Conservation (phyloP, 2,329 filamentous ascomycete genomes). For the Aureobasidium namibiae region DNA sequence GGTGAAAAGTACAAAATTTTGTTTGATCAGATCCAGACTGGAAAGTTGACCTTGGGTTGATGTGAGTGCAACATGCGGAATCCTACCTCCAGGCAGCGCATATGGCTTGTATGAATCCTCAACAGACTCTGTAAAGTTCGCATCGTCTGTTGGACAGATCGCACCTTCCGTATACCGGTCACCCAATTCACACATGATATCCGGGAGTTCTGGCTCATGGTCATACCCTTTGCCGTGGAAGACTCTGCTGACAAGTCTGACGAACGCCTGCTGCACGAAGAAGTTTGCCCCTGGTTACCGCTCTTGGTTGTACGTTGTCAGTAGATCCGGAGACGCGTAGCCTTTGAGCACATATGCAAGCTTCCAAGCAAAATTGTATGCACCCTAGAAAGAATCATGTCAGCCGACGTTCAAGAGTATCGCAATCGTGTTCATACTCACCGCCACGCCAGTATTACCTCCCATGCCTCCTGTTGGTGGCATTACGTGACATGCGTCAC, state of each 20-base stretch:
- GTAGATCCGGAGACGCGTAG: background rate
- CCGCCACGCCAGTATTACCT: background rate
- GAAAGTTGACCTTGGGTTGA: background rate
- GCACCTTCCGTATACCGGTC: background rate
- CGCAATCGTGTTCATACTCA: background rate
- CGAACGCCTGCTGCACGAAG: background rate
- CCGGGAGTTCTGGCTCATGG: background rate
- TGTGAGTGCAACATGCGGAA: background rate
- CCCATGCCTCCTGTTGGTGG: background rate
- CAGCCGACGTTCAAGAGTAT: too few relatives aligned
- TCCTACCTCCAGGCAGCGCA: background rate
- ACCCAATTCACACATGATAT: background rate
- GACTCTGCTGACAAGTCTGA: background rate
- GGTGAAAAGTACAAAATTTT: background rate
- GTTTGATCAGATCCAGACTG: background rate
- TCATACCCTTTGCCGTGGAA: background rate
- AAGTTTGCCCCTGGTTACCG: background rate
- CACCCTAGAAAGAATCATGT: conserved; percentile 22
- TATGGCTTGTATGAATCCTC: background rate
- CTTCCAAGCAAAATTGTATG: conserved; percentile 33
- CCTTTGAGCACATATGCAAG: conserved; percentile 26
- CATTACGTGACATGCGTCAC: background rate
- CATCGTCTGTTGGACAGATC: background rate
- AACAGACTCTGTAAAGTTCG: background rate
- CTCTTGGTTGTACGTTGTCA: background rate